Evolutionary conservation across 768 basidiomycete genomes (phyloP), one percentile per base, ranked within the genome.

Genomic region (Russula sp.): DNA sequence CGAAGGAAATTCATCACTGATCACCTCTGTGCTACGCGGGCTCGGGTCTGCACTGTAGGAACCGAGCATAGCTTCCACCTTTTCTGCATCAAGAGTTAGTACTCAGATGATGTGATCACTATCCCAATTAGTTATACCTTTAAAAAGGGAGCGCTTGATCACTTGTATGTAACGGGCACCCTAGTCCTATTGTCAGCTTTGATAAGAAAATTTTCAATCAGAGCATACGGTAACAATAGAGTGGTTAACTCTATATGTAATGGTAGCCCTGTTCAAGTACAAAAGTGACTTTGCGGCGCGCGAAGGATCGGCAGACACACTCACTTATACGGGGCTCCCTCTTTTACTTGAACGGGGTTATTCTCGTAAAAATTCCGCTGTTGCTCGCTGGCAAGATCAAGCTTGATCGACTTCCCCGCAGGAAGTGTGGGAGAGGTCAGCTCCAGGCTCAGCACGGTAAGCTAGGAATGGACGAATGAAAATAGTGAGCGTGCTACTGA

Each of bases 1-100:
- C 46, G 89, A 88, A 1, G 86, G 83, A 50, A 75, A 76, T 60
- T 76, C 75, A 58, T 88, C 88, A 1, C 84, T 74, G 5, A 86
- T 86, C 73, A 93, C 91, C 68, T 86, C 81, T 74, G 92, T 93
- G 66, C 69, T 74, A 69, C 94, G 88, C 6, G 88, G 70, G 29
- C 85, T 78, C 38, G 81, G 83, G 2, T 77, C 67, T n/a, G 93
- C 90, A 2, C 91, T 89, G 72, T 93, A 97, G 3, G 92, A 94
- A 18, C 96, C 96, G 22, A 98, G 81, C 96, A 98, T 98, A 68
- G 88, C 82, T 70, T 95, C 93, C 68, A 91, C 72, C 73, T 88
- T 96, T 74, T 96, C 96, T 69, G 25, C 18, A 41, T 47, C 32
- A 43, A 58, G 60, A 35, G 55, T 58, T 49, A 58, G 59, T 47